phyloP scores from a whole-genome alignment of 495 filamentous ascomycete genomes.

The Hyphodiscus hymeniophilus region DNA sequence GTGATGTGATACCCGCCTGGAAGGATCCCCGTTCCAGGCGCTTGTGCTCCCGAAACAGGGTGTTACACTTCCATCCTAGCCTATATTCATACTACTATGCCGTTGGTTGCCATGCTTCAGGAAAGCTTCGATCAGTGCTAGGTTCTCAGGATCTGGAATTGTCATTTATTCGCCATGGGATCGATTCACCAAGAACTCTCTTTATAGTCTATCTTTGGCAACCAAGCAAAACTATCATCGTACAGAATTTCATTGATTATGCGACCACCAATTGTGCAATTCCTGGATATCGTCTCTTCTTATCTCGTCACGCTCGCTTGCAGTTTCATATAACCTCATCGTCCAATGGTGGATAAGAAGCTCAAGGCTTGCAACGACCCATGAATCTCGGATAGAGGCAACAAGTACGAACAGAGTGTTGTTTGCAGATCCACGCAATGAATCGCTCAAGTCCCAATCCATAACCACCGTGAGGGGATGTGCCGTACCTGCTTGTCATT shows the following conservation, averaged over 20 bases:
- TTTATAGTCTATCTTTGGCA: too few species aligned
- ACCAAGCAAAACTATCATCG: too few species aligned
- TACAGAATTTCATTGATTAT: neutral
- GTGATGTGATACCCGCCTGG: too few species aligned
- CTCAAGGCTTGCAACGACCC: constrained; percentile 80
- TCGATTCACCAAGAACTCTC: too few species aligned
- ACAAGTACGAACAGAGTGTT: constrained; percentile 83
- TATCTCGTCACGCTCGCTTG: neutral
- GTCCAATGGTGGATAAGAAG: neutral
- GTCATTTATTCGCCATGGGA: too few species aligned
- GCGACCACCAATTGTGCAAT: neutral
- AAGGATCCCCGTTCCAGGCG: too few species aligned
- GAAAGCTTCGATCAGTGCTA: too few species aligned
- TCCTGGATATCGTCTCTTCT: neutral
- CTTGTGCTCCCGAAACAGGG: too few species aligned
- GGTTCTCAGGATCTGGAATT: too few species aligned
- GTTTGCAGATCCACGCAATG: constrained; percentile 90
- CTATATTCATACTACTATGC: too few species aligned
- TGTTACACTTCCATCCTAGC: too few species aligned
- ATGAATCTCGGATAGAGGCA: constrained; percentile 92
- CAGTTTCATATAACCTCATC: neutral
- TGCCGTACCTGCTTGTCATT: constrained; percentile 65
- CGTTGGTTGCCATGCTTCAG: too few species aligned
- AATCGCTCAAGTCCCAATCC: constrained; percentile 94
- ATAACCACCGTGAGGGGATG: constrained; percentile 90